Evolutionary conservation across 768 basidiomycete species (phyloP).

Genomic region (Tephrocybe sp.): DNA sequence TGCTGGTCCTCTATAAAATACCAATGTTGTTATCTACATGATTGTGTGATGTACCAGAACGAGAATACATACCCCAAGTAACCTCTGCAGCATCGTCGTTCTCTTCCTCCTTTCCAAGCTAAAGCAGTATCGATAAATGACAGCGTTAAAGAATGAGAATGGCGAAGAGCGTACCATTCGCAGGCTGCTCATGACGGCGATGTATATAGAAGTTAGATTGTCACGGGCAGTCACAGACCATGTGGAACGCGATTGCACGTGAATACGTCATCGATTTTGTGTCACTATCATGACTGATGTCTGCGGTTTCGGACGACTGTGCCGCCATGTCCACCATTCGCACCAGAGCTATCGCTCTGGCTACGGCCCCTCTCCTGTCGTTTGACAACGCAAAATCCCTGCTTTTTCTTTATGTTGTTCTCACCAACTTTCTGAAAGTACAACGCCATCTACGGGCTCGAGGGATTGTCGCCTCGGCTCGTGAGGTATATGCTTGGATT

Average conservation of each 20-base stretch:
- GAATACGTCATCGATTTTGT: slow-evolving; percentile 8
- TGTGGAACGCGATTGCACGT: slow-evolving; percentile 11
- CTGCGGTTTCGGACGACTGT: not conserved
- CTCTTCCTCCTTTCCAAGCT: slow-evolving; percentile 81
- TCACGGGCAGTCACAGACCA: slow-evolving; percentile 4
- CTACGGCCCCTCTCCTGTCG: slow-evolving; percentile 16
- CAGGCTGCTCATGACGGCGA: slow-evolving; percentile 41
- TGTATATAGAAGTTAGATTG: not conserved
- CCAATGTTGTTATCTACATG: not conserved
- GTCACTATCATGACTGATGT: not conserved
- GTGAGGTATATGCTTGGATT: slow-evolving; percentile 55
- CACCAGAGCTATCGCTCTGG: slow-evolving; percentile 11
- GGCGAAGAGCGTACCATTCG: slow-evolving; percentile 50
- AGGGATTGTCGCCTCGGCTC: slow-evolving; percentile 47
- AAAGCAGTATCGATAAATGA: not conserved
- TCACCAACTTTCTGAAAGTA: slow-evolving; percentile 49
- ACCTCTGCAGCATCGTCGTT: slow-evolving; percentile 74
- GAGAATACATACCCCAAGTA: slow-evolving; percentile 67
- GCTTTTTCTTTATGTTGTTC: slow-evolving; percentile 59
- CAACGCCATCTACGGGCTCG: slow-evolving; percentile 66
- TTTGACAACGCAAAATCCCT: slow-evolving; percentile 54
- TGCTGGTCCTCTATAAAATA: slow-evolving; percentile 79
- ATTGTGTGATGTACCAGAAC: not conserved
- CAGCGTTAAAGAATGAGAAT: not conserved
- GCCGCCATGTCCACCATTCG: slow-evolving; percentile 15